Base-by-base conservation (phyloP, 345 rosid species). In the Hevea brasiliensis region DNA sequence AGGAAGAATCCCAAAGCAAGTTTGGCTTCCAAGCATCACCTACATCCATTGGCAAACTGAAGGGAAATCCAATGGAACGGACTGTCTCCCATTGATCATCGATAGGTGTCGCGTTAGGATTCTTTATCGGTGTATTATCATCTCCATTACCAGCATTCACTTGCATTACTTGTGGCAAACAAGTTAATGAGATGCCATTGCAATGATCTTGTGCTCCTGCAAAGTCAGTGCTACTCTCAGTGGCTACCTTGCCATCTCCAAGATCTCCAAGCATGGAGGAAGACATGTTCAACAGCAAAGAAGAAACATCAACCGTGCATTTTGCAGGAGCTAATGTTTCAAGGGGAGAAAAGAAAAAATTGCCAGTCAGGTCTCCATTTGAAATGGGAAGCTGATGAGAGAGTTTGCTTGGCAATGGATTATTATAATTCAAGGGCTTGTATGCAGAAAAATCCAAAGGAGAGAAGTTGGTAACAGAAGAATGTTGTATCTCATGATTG, bases 261-360 rank as follows among this genome's bases (percentile, higher is more conserved):
- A 32, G 37, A 32, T 85, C 86, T 76, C 87, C 91, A 21, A 87
- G 77, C 72, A 81, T 45, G 15, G 88, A 75, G 23, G 89, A 86
- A n/a, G 92, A 70, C 81, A 82, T 83, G 86, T 81, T 86, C 50
- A 83, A 79, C 65, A 82, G 73, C 76, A 86, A 59, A 7, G 96
- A 83, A 44, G 90, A 79, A 62, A 76, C 69, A 68, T 84, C 89
- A 35, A 78, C 67, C 20, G 71, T 53, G 48, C 73, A 70, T 68
- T 67, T 85, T 5, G 83, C 68, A 60, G 84, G 56, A 48, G 73
- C 65, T 35, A 82, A 61, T 65, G 75, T 44, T 79, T 85, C 83
- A 70, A 85, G 74, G 61, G 89, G 84, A 15, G 89, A 60, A 72
- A 84, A 82, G 66, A 82, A 61, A 74, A 81, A 77, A 74, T 74